Conservation (phyloP, 2,329 filamentous ascomycete genomes). For the Tolypocladium ovalisporum region DNA sequence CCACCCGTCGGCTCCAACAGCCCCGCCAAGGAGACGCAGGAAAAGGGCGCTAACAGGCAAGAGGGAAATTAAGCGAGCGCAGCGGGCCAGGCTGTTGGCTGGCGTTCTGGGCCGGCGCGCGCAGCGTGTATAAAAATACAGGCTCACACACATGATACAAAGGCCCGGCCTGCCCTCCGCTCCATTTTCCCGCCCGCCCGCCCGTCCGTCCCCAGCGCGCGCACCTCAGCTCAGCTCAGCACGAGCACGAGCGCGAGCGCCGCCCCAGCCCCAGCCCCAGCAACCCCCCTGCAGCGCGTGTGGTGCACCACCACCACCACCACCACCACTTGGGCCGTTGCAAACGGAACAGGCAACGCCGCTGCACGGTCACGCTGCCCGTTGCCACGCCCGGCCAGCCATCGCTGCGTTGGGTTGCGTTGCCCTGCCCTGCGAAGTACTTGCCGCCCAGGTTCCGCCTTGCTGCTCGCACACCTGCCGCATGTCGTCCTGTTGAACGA, state of each 20-base stretch:
- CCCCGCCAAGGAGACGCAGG: not conserved
- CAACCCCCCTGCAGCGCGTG: too few species aligned
- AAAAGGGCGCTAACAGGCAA: constrained; percentile 20
- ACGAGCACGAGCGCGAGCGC: not conserved
- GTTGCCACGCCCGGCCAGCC: not conserved
- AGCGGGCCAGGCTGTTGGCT: constrained; percentile 23
- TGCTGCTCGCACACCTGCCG: too few species aligned
- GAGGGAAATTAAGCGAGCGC: constrained; percentile 26
- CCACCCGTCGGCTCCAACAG: not conserved
- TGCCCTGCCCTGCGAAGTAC: not conserved
- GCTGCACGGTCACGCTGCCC: not conserved
- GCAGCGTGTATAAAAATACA: constrained; percentile 34
- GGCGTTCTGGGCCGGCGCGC: constrained; percentile 9
- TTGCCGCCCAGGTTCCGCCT: not conserved
- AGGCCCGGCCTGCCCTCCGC: constrained; percentile 32
- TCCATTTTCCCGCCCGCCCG: too few species aligned
- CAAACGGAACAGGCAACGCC: not conserved
- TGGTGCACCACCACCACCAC: not conserved
- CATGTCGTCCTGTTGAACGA: not conserved
- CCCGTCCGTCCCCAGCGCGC: constrained; percentile 9
- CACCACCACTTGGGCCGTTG: not conserved
- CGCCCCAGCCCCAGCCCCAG: not conserved
- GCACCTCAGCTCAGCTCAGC: not conserved
- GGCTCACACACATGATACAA: constrained; percentile 30
- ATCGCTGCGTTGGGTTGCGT: too few species aligned